Conservation (phyloP, 2,329 filamentous ascomycete genomes). For the Diaporthe amygdali region DNA sequence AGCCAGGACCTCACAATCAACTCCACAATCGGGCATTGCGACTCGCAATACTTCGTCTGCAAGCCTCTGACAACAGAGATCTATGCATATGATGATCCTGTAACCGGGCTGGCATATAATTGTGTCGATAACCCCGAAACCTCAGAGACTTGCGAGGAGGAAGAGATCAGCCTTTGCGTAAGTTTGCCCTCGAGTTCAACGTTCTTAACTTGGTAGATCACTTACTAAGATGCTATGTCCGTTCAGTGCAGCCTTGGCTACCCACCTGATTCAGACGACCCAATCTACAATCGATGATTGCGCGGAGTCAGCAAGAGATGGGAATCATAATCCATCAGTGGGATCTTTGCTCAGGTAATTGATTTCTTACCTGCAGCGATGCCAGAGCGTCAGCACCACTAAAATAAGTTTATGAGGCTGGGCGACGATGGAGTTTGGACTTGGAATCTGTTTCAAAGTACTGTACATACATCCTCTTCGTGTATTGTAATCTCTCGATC, state of each 20-base stretch:
- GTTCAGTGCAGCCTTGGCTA: not conserved
- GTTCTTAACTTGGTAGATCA: no score
- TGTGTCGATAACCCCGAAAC: not conserved
- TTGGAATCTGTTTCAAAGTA: not conserved
- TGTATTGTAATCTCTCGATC: no score
- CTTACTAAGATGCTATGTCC: not conserved
- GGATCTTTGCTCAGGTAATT: not conserved
- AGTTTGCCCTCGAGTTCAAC: not conserved
- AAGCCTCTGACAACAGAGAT: not conserved
- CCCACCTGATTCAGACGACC: not conserved
- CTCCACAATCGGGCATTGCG: slow-evolving; percentile 3
- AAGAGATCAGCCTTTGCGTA: not conserved
- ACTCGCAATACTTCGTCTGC: slow-evolving; percentile 18
- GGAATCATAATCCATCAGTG: no score
- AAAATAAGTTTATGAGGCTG: not conserved
- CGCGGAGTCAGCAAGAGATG: no score
- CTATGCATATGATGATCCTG: slow-evolving; percentile 17
- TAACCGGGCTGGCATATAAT: slow-evolving; percentile 13
- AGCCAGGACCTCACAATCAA: not conserved
- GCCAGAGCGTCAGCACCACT: not conserved
- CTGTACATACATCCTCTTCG: not conserved
- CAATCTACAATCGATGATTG: not conserved
- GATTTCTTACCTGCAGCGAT: not conserved
- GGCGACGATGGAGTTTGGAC: not conserved
- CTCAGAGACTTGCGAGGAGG: not conserved